These are phyloP conservation scores for Pterocarpus santalinus DNA, from an alignment of 306 rosid species.

Conservation along the genomic window DNA sequence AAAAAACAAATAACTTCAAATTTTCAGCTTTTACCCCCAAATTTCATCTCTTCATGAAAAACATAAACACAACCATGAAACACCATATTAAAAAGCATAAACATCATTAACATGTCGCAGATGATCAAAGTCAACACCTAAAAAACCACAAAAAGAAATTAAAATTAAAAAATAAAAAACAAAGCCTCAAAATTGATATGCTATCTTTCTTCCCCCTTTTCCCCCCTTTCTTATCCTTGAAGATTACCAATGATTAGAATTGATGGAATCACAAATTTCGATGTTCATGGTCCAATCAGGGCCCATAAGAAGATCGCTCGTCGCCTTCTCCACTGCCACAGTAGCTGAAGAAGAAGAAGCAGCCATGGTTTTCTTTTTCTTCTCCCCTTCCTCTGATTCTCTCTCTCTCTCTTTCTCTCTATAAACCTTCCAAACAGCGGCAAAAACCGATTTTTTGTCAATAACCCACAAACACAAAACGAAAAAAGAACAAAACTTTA, in stretches of 20 bases:
- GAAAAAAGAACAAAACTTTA: slow-evolving; percentile 38
- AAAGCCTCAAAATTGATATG: slow-evolving; percentile 43
- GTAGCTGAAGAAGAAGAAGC: slow-evolving; percentile 84
- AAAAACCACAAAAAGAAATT: slow-evolving; percentile 1
- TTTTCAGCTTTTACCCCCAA: slow-evolving; percentile 13
- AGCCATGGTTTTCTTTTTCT: slow-evolving; percentile 46
- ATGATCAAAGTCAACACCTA: slow-evolving; percentile 51
- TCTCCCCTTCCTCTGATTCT: slow-evolving; percentile 15
- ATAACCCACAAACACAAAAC: slow-evolving; percentile 17
- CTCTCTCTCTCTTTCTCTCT: slow-evolving; percentile 37
- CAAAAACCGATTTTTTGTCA: slow-evolving; percentile 31
- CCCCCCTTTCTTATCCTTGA: slow-evolving; percentile 21
- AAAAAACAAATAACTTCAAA: background rate
- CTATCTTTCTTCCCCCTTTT: slow-evolving; percentile 1
- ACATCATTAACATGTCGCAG: slow-evolving; percentile 41
- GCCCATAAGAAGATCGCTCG: slow-evolving; percentile 96
- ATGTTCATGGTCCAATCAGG: slow-evolving; percentile 99
- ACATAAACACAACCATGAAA: slow-evolving; percentile 39
- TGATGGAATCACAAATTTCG: slow-evolving; percentile 97
- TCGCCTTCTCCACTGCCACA: slow-evolving; percentile 98
- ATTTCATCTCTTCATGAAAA: slow-evolving; percentile 37
- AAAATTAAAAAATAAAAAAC: background rate
- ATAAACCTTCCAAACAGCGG: slow-evolving; percentile 35
- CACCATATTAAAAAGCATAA: slow-evolving; percentile 40
- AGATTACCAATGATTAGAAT: slow-evolving; percentile 87